Evolutionary conservation across 139 green algal species (phyloP).

Genomic region (Chlamydomonas schloesseri): DNA sequence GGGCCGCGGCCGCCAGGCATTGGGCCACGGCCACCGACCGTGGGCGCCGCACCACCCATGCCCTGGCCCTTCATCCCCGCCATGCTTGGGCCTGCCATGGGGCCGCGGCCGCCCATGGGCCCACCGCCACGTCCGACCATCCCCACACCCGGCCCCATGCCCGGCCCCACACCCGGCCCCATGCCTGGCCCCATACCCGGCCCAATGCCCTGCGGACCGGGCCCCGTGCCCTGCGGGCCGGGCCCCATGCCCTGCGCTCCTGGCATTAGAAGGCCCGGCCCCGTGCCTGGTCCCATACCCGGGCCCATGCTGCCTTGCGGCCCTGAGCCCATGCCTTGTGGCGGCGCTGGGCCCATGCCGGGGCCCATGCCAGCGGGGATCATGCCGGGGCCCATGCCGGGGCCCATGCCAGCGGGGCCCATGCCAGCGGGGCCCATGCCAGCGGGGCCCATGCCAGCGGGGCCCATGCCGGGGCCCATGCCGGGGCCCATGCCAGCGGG

Average conservation of each 20-base stretch:
- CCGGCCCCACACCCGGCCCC: neutral
- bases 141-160: neutral
- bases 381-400: constrained; percentile 1
- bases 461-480: neutral
- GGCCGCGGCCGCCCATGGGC: neutral
- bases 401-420: neutral
- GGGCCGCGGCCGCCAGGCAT: no score
- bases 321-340: constrained; percentile 4
- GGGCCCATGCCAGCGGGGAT: neutral
- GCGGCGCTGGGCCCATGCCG: neutral
- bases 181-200: neutral
- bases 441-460: neutral
- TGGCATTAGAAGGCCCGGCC: no score
- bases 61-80: no score
- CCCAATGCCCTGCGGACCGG: neutral
- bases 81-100: no score
- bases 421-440: no score
- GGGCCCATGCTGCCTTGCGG: neutral
- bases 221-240: neutral
- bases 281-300: neutral
- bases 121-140: neutral
- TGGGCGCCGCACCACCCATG: no score
- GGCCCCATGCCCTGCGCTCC: neutral
- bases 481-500: neutral
- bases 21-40: no score